Evolutionary conservation across 106 monocot genomes (phyloP).

Genomic region (Apostasia ramifera): DNA sequence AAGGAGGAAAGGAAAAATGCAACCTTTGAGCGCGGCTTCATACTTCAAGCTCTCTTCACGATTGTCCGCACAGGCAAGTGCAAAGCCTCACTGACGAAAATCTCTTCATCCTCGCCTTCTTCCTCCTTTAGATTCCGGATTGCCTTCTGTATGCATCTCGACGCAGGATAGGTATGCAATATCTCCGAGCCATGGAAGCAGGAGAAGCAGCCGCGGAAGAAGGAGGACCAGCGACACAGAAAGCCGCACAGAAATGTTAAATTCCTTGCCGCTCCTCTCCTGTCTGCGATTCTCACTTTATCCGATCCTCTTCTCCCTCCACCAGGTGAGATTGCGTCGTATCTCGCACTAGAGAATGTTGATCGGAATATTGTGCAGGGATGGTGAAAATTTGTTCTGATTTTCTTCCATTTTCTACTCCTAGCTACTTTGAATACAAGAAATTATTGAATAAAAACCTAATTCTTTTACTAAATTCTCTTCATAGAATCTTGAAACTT

Average conservation of each 20-base stretch:
- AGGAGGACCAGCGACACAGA: background rate
- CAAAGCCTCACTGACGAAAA: background rate
- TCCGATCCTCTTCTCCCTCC: background rate
- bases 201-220: background rate
- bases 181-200: background rate
- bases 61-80: background rate
- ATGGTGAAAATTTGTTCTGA: no score
- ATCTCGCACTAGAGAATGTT: background rate
- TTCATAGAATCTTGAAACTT: background rate
- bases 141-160: no score
- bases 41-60: background rate
- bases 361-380: no score
- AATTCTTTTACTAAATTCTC: no score
- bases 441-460: no score
- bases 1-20: background rate
- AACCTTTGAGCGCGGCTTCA: background rate
- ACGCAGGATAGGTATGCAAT: background rate
- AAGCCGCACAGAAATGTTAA: background rate
- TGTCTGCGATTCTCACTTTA: background rate
- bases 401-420: no score
- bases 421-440: no score
- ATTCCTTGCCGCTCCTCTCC: background rate
- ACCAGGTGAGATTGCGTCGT: background rate
- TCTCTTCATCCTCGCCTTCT: background rate
- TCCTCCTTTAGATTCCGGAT: background rate